These are phyloP conservation scores for Arthrobotrys conoides DNA, from an alignment of 2,329 filamentous ascomycete genomes.

Conservation along the genomic window DNA sequence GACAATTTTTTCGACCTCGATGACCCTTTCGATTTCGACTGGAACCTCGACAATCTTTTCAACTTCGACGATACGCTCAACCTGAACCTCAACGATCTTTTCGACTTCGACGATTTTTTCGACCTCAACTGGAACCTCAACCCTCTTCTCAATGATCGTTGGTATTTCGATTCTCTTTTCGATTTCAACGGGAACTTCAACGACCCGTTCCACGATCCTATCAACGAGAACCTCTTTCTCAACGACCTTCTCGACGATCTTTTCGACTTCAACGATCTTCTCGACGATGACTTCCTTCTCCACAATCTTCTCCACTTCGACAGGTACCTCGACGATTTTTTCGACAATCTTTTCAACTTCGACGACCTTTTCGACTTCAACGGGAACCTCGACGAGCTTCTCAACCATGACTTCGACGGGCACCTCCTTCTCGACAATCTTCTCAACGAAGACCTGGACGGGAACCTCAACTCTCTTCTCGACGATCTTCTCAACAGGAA, in stretches of 20 bases:
- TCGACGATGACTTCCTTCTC: conserved; percentile 44
- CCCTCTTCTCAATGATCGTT: conserved; percentile 14
- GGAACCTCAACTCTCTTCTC: conserved; percentile 48
- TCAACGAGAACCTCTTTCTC: conserved; percentile 27
- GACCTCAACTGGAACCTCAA: conserved; percentile 42
- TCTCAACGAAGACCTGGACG: conserved; percentile 42
- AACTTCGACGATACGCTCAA: conserved; percentile 32
- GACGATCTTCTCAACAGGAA: conserved; percentile 52
- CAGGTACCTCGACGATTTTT: conserved; percentile 12
- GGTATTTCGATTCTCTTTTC: conserved; percentile 37
- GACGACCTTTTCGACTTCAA: conserved; percentile 49
- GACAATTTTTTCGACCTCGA: conserved; percentile 43
- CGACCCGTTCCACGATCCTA: conserved; percentile 42
- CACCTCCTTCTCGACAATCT: conserved; percentile 50
- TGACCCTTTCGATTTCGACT: conserved; percentile 29
- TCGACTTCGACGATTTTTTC: conserved; percentile 41
- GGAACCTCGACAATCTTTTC: conserved; percentile 42
- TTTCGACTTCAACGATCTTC: conserved; percentile 53
- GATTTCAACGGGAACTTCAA: conserved; percentile 33
- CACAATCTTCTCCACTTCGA: conserved; percentile 38
- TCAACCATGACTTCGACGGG: conserved; percentile 45
- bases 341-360: conserved; percentile 42
- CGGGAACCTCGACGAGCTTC: conserved; percentile 17
- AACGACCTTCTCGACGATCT: conserved; percentile 40
- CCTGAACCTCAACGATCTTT: conserved; percentile 30